A percentile compares a stretch with the other conserved stretches of the same genome.
These are phyloP conservation scores for Mortierella sp. DNA, from an alignment of 371 early-diverging fungal genomes.

Conservation along the genomic window DNA sequence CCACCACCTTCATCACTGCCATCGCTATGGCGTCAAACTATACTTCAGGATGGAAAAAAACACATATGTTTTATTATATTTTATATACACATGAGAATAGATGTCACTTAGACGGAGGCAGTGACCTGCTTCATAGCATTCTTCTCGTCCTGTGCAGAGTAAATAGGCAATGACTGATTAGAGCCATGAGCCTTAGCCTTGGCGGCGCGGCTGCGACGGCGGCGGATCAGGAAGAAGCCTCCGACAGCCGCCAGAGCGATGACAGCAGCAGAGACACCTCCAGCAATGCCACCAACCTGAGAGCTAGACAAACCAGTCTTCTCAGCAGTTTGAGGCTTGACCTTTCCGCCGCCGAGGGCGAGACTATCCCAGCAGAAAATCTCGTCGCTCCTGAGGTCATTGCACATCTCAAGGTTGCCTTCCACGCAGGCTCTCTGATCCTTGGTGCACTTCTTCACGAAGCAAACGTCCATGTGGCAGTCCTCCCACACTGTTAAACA, in stretches of 20 bases:
- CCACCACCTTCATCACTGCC: too few species aligned
- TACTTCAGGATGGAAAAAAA: too few species aligned
- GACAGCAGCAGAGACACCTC: constrained; percentile 55
- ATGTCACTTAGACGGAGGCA: background rate
- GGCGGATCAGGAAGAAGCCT: constrained; percentile 49
- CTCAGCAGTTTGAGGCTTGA: constrained; percentile 5
- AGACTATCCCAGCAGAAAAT: constrained; percentile 39
- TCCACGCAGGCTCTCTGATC: constrained; percentile 38
- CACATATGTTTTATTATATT: background rate
- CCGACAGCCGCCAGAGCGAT: constrained; percentile 33
- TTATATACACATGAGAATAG: background rate
- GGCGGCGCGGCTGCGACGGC: constrained; percentile 45
- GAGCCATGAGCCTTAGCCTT: constrained; percentile 21
- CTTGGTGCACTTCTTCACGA: constrained; percentile 47
- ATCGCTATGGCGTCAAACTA: too few species aligned
- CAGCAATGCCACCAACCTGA: constrained; percentile 54
- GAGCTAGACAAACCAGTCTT: constrained; percentile 25
- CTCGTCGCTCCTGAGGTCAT: constrained; percentile 28
- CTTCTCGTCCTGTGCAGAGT: constrained; percentile 48
- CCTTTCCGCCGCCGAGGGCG: too few species aligned
- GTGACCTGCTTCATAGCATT: constrained; percentile 48
- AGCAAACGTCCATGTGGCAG: constrained; percentile 49
- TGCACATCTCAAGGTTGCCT: constrained; percentile 35
- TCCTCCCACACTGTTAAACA: constrained; percentile 41
- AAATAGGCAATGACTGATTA: constrained; percentile 29